Conservation (phyloP, 2,329 filamentous ascomycete species). For the Cyanodermella asteris region DNA sequence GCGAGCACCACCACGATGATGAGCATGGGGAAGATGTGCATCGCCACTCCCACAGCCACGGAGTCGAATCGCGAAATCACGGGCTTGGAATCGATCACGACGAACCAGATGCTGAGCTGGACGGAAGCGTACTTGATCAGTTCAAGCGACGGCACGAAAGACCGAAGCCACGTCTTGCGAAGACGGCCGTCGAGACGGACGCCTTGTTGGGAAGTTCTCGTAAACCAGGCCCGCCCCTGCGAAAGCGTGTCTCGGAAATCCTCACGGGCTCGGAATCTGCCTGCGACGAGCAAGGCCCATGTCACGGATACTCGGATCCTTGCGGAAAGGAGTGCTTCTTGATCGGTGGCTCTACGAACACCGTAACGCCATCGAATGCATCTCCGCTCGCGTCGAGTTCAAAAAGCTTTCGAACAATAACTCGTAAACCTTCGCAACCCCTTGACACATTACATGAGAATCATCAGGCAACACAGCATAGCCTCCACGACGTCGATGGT, state of each 20-base stretch:
- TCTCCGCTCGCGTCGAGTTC: constrained; percentile 3
- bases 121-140: no score
- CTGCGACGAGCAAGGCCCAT: constrained; percentile 37
- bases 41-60: constrained; percentile 8
- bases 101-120: constrained; percentile 1
- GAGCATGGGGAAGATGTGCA: constrained; percentile 15
- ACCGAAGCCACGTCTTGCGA: constrained; percentile 4
- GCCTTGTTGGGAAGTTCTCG: constrained; percentile 2
- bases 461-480: no score
- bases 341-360: no score
- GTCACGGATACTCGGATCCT: constrained; percentile 38
- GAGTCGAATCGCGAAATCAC: constrained; percentile 9
- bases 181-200: constrained; percentile 3
- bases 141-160: no score
- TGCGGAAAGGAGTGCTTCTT: constrained; percentile 41
- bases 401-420: no score
- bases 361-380: constrained; percentile 7
- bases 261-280: constrained; percentile 25
- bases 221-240: constrained; percentile 8
- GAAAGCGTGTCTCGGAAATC: constrained; percentile 24
- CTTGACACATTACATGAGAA: no score
- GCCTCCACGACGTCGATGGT: no score
- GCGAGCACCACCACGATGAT: constrained; percentile 22
- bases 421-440: no score
- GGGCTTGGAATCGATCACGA: no score